Evolutionary conservation across 2,329 filamentous ascomycete species (phyloP).

Genomic region (Stemphylium vesicarium): DNA sequence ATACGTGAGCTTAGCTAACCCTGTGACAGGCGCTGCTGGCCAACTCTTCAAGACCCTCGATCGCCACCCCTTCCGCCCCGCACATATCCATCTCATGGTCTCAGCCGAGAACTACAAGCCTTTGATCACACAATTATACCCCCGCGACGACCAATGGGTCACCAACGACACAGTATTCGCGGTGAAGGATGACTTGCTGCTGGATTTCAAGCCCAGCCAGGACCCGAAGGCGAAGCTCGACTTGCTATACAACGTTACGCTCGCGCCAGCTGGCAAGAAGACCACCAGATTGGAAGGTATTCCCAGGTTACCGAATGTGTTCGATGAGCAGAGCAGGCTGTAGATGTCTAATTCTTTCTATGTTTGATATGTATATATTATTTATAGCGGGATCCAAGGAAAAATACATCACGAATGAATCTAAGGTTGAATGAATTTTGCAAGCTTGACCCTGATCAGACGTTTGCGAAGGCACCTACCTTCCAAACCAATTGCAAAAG

Average conservation of each 20-base stretch:
- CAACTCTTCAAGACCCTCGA: constrained; percentile 61
- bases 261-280: constrained; percentile 54
- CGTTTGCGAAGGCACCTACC: neutral
- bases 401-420: neutral
- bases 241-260: constrained; percentile 66
- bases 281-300: constrained; percentile 41
- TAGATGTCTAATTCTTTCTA: constrained; percentile 19
- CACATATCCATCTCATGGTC: constrained; percentile 65
- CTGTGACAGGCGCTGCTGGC: constrained; percentile 55
- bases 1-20: constrained; percentile 2
- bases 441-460: no score
- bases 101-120: constrained; percentile 63
- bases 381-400: constrained; percentile 16
- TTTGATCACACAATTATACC: constrained; percentile 65
- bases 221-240: constrained; percentile 63
- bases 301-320: constrained; percentile 38
- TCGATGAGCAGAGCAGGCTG: constrained; percentile 33
- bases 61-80: constrained; percentile 66
- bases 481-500: neutral
- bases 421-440: neutral
- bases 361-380: constrained; percentile 19
- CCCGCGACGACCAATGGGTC: constrained; percentile 64
- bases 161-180: constrained; percentile 66
- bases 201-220: constrained; percentile 62
- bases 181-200: constrained; percentile 66